A percentile compares a stretch with the other conserved stretches of the same genome.
These are phyloP conservation scores for Decorospora gaudefroyi DNA, from an alignment of 2,329 filamentous ascomycete species.

Conservation along the genomic window DNA sequence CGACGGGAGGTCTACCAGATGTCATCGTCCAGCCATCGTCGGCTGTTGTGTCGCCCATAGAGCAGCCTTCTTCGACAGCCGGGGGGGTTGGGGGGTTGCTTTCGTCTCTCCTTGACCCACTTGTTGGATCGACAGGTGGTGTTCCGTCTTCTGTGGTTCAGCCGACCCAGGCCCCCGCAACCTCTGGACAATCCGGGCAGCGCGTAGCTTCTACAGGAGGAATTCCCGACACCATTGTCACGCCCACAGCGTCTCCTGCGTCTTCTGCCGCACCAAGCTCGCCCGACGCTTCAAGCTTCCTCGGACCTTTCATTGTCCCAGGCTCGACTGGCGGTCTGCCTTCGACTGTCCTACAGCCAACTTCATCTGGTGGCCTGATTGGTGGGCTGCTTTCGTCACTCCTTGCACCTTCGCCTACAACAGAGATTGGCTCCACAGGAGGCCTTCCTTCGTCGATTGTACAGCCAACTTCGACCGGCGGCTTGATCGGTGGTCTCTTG, in stretches of 20 bases:
- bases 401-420: conserved; percentile 16
- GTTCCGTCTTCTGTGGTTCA: conserved; percentile 26
- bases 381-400: conserved; percentile 22
- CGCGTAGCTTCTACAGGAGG: conserved; percentile 21
- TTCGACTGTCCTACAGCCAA: conserved; percentile 16
- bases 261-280: conserved; percentile 13
- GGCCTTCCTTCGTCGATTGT: conserved; percentile 29
- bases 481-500: conserved; percentile 4
- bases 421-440: conserved; percentile 29
- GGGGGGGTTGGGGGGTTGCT: conserved; percentile 10
- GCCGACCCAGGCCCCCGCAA: conserved; percentile 19
- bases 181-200: conserved; percentile 14
- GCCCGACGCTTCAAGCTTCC: conserved; percentile 25
- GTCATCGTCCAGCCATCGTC: background rate
- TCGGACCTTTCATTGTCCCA: conserved; percentile 31
- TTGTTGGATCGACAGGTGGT: conserved; percentile 29
- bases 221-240: conserved; percentile 24
- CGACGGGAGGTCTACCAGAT: background rate
- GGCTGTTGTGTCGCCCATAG: background rate
- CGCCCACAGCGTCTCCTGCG: conserved; percentile 17
- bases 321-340: conserved; percentile 28
- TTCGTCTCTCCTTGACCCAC: conserved; percentile 18
- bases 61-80: conserved; percentile 3
- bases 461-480: conserved; percentile 13
- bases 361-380: conserved; percentile 17